Evolutionary conservation across 108 stramenopile genomes (phyloP).

Genomic region (Cyclotella cryptica): DNA sequence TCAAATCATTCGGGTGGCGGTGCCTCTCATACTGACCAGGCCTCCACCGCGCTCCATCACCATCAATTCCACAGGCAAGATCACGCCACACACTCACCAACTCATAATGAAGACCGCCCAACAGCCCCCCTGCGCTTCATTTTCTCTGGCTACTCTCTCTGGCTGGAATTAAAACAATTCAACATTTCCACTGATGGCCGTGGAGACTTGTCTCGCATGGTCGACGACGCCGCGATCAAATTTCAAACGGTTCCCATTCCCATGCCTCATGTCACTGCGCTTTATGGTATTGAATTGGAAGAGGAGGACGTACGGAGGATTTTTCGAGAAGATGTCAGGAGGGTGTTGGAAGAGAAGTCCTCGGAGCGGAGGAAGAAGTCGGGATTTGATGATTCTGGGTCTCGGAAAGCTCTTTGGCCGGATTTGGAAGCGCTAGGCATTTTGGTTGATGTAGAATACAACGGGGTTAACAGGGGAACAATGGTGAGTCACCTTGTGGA

Average conservation of each 20-base stretch:
- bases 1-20: not conserved
- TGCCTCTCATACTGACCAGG: not conserved
- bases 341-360: conserved; percentile 15
- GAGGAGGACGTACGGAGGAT: conserved; percentile 29
- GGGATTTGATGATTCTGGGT: not conserved
- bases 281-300: conserved; percentile 42
- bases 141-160: conserved; percentile 53
- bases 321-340: conserved; percentile 35
- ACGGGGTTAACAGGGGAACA: conserved; percentile 45
- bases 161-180: conserved; percentile 55
- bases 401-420: conserved; percentile 26
- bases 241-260: conserved; percentile 36
- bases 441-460: conserved; percentile 32
- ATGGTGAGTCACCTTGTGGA: conserved; percentile 35
- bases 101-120: not conserved
- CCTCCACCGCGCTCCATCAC: conserved; percentile 1
- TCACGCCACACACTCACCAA: not conserved
- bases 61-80: not conserved
- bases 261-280: conserved; percentile 50
- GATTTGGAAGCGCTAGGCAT: conserved; percentile 41
- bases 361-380: conserved; percentile 17
- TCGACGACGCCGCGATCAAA: conserved; percentile 32
- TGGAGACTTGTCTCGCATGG: conserved; percentile 40
- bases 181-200: conserved; percentile 17
- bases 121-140: conserved; percentile 40